Evolutionary conservation across 2,329 filamentous ascomycete species (phyloP), one percentile per base, ranked within the genome.

Genomic region (Cordyceps cicadae): DNA sequence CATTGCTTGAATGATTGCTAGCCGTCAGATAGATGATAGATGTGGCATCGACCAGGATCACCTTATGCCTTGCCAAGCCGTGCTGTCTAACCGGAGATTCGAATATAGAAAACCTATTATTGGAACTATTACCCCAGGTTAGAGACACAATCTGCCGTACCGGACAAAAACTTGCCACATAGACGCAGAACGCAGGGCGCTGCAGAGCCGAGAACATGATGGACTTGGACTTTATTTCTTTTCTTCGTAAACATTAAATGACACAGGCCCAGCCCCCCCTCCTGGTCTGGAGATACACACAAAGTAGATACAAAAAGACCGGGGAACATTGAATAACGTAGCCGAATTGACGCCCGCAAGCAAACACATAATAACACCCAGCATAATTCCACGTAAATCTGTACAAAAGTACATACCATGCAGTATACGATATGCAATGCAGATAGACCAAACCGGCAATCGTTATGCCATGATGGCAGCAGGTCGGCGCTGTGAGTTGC

Each of bases 401-500:
- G 29, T 17, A 52, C 37, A 59, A 3, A 17, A 58, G 39, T 5
- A 26, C 24, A 17, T 24, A 54, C 17, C 29, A 32, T 15, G 15
- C 45, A 14, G 45, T 15, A 49, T 9, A 39, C 39, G 26, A 15
- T 15, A 43, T 21, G 24, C 41, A 34, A 26, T n/a, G 14, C 21
- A 59, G 12, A 11, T 3, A 4, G 34, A 37, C 34, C 5, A 45
- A 45, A 48, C 29, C 8, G 2, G 7, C 19, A 5, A 8, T 3
- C 9, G 29, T 17, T 59, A 74, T 15, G 69, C 64, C 64, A 69
- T 66, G 24, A 70, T 70, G 2, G 70, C 68, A 34, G 71, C 60
- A 12, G 71, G 66, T 17, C 70, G 54, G 41, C 60, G 60, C n/a
- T 60, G 55, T n/a, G 57, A 59, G 50, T 54, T 50, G 34, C 55